Percentiles rank a stretch among this genome's conserved stretches.
These are phyloP conservation scores for Debaryomyces fabryi DNA, from an alignment of 1,139 yeast genomes.

Conservation along the genomic window DNA sequence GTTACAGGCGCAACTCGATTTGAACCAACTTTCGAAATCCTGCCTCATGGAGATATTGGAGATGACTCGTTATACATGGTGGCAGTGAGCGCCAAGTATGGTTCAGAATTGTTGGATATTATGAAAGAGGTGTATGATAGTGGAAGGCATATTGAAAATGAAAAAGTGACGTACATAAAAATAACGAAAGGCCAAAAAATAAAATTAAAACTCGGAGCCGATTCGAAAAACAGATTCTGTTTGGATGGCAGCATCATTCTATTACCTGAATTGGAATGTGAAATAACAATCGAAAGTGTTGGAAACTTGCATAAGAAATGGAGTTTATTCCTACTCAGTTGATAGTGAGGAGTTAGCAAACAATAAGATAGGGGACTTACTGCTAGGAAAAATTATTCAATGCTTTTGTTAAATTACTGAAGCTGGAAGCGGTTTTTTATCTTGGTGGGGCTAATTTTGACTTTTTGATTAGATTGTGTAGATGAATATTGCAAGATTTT, in stretches of 20 bases:
- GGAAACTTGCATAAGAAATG: conserved; percentile 29
- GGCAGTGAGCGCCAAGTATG: conserved; percentile 44
- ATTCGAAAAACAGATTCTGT: conserved; percentile 47
- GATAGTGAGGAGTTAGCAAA: background rate
- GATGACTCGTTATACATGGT: conserved; percentile 56
- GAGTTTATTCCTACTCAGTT: conserved; percentile 17
- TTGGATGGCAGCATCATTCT: conserved; percentile 53
- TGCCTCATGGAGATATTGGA: conserved; percentile 65
- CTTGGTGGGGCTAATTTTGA: background rate
- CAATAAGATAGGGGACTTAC: background rate
- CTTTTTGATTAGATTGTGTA: background rate
- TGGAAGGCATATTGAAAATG: conserved; percentile 55
- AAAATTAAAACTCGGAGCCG: conserved; percentile 25
- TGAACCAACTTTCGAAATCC: conserved; percentile 71
- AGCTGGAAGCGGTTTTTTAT: background rate
- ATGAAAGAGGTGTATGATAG: conserved; percentile 61
- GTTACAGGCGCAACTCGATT: conserved; percentile 63
- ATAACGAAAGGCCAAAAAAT: conserved; percentile 30
- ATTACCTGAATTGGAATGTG: conserved; percentile 29
- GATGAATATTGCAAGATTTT: background rate
- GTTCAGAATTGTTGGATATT: conserved; percentile 50
- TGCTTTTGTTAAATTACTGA: background rate
- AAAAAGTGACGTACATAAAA: conserved; percentile 45
- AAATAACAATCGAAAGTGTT: conserved; percentile 18
- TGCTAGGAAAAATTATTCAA: background rate